Evolutionary conservation across 2,329 filamentous ascomycete species (phyloP).

Genomic region (Colletotrichum magnum): DNA sequence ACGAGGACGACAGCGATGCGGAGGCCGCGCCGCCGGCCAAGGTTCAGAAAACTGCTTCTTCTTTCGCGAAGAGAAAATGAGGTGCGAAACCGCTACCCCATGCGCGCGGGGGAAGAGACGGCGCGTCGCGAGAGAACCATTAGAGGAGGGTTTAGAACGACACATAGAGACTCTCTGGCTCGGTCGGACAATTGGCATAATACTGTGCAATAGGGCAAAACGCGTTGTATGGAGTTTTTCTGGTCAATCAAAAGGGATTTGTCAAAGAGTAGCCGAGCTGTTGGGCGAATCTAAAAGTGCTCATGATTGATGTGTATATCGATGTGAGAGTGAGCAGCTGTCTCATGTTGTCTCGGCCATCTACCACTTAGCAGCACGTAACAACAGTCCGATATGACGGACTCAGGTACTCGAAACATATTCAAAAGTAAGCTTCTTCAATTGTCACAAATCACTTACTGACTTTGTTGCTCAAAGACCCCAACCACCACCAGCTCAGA

Average conservation of each 20-base stretch:
- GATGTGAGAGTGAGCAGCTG: not conserved
- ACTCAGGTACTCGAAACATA: too few relatives aligned
- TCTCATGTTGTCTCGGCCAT: too few relatives aligned
- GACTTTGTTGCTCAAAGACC: too few relatives aligned
- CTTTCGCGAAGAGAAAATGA: conserved; percentile 55
- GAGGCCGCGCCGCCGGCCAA: conserved; percentile 64
- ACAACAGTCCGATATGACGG: too few relatives aligned
- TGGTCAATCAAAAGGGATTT: conserved; percentile 30
- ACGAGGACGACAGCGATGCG: conserved; percentile 68
- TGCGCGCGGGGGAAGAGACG: too few relatives aligned
- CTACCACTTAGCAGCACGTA: too few relatives aligned
- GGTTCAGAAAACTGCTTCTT: conserved; percentile 56
- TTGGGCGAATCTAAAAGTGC: too few relatives aligned
- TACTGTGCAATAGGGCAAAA: conserved; percentile 38
- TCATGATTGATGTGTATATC: too few relatives aligned
- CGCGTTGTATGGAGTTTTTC: conserved; percentile 31
- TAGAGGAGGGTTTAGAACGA: conserved; percentile 25
- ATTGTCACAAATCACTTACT: too few relatives aligned
- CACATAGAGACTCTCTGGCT: conserved; percentile 39
- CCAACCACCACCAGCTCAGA: too few relatives aligned
- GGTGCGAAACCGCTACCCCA: not conserved
- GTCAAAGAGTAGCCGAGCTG: not conserved
- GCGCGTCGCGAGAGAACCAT: too few relatives aligned
- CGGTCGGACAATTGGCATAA: conserved; percentile 40
- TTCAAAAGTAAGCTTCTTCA: too few relatives aligned